These are phyloP conservation scores for Trypanosoma boissoni DNA, from an alignment of 208 protist species.

Conservation along the genomic window DNA sequence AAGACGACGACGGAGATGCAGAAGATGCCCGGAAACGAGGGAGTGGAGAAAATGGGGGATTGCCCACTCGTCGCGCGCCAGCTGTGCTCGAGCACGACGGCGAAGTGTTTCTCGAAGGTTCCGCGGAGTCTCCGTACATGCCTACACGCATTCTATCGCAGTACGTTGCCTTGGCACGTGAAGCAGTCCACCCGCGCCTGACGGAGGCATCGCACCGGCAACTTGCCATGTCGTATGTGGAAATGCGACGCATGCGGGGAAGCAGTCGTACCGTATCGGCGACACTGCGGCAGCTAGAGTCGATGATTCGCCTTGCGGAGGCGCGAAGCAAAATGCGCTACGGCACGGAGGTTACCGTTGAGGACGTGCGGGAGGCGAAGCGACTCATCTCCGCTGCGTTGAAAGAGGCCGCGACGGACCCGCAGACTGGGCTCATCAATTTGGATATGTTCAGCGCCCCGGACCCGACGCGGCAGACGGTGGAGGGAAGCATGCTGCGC, in stretches of 20 bases:
- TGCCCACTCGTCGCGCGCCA: conserved; percentile 13
- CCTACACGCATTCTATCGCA: conserved; percentile 76
- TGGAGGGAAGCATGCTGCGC: conserved; percentile 77
- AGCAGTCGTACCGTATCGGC: conserved; percentile 95
- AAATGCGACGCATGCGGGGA: conserved; percentile 86
- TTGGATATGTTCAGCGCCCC: conserved; percentile 88
- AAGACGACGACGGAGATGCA: conserved; percentile 3
- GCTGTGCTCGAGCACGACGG: conserved; percentile 69
- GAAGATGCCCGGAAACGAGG: neutral
- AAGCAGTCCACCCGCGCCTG: conserved; percentile 79
- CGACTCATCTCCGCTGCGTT: conserved; percentile 84
- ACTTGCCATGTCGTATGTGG: conserved; percentile 94
- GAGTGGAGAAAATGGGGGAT: neutral
- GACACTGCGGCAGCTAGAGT: conserved; percentile 98
- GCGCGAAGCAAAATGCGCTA: conserved; percentile 92
- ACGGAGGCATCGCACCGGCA: conserved; percentile 84
- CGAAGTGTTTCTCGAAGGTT: conserved; percentile 68
- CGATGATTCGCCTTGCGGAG: conserved; percentile 97
- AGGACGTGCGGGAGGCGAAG: conserved; percentile 91
- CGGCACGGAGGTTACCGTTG: conserved; percentile 49
- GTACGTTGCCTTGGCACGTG: conserved; percentile 93
- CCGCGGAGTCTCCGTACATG: conserved; percentile 61
- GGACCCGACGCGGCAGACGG: conserved; percentile 73
- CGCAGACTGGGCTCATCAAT: conserved; percentile 84
- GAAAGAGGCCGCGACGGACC: conserved; percentile 87